These are phyloP conservation scores for Oxyria digyna DNA, from an alignment of 148 eudicot genomes.

Conservation along the genomic window DNA sequence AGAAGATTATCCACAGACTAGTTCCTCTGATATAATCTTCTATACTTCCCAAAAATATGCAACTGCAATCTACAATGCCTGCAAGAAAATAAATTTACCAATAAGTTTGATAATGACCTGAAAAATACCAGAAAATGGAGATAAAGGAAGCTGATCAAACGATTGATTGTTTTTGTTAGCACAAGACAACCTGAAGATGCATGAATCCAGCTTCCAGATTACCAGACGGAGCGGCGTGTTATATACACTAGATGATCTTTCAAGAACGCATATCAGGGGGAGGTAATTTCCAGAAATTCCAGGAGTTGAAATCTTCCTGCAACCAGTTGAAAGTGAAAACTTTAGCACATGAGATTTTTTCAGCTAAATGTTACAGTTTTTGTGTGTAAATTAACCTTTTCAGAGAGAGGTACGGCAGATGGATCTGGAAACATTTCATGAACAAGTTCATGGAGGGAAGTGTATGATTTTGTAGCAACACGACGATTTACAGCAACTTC, in stretches of 20 bases:
- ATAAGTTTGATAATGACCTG: background rate
- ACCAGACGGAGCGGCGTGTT: slow-evolving; percentile 1
- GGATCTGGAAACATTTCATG: slow-evolving; percentile 73
- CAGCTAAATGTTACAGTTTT: background rate
- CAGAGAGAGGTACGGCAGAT: slow-evolving; percentile 21
- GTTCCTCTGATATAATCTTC: background rate
- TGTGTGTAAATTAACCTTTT: slow-evolving; percentile 33
- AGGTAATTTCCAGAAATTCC: slow-evolving; percentile 92
- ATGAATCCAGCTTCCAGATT: slow-evolving; percentile 3
- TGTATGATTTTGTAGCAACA: slow-evolving; percentile 66
- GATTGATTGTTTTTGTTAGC: background rate
- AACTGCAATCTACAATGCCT: background rate
- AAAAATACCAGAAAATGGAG: background rate
- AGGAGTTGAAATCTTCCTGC: slow-evolving; percentile 81
- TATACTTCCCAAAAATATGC: background rate
- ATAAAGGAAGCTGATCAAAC: background rate
- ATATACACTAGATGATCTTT: slow-evolving; percentile 12
- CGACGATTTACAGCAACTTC: slow-evolving; percentile 64
- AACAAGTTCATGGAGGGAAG: slow-evolving; percentile 71
- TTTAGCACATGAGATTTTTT: background rate
- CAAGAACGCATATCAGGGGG: slow-evolving; percentile 25
- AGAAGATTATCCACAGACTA: slow-evolving; percentile 1
- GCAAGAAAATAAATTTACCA: background rate
- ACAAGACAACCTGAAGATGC: background rate
- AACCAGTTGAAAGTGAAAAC: slow-evolving; percentile 8